Evolutionary conservation across 371 early-diverging fungal genomes (phyloP), one percentile per base, ranked within the genome.

Genomic region (Lichtheimia corymbifera): DNA sequence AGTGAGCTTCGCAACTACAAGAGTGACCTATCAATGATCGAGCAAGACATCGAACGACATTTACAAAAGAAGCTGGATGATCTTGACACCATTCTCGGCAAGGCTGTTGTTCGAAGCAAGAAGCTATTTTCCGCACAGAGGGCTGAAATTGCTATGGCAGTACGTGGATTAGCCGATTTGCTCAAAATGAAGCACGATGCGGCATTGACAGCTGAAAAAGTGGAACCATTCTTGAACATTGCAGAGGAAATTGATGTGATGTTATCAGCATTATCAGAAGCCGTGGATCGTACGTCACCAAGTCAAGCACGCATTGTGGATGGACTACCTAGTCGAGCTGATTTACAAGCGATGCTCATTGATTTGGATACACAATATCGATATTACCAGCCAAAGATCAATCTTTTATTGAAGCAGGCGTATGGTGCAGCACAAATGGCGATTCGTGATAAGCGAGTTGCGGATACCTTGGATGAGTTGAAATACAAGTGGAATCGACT

Each of bases 331-430:
- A 70, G 69, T 20, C 76, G 76, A 2, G 73, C 81, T 13, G 86
- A 84, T 59, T 63, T 87, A 6, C 81, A 84, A 49, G 77, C 84
- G 2, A 58, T 84, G 53, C 61, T 77, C 50, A 83, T 83, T 54
- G 86, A 85, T 53, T 64, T 84, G 17, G 82, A 82, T 47, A 80
- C 83, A 0, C 71, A 84, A 7, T 83, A 80, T 61, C 74, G 77
- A 12, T 76, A 83, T 49, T 80, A 79, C 59, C 79, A 83, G 44
- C 86, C 84, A 1, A 73, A 74, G 12, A 76, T 86, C 28, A 60
- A 74, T 55, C 79, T 77, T 20, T 70, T 82, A 27, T 54, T 85
- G 61, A 75, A 82, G 6, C 80, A 79, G 35, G 68, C 73, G 9
- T 49, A 55, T n/a, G 65, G 72, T 27, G 82, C 76, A 44, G 73